Percentiles rank a stretch among this genome's conserved stretches.
Evolutionary conservation across 208 protist species (phyloP).

Genomic region (Leishmania amazonensis): DNA sequence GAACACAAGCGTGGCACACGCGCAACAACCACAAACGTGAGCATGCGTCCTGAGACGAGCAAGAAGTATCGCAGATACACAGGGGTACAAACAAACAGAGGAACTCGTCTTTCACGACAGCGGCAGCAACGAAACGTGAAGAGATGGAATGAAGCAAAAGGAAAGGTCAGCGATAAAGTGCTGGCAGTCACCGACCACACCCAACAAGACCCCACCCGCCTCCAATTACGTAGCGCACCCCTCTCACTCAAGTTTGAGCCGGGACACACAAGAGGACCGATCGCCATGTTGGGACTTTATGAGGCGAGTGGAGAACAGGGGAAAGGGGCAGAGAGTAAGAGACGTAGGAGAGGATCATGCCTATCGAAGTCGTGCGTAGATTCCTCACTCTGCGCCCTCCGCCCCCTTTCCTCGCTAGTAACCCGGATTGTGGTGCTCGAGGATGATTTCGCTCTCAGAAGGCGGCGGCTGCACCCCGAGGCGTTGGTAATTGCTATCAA

Average conservation of each 20-base stretch:
- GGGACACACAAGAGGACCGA: background rate
- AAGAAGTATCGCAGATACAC: background rate
- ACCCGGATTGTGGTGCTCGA: constrained; percentile 10
- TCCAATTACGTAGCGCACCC: background rate
- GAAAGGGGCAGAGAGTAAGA: background rate
- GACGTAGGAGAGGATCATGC: background rate
- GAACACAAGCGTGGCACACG: background rate
- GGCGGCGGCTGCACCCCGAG: constrained; percentile 59
- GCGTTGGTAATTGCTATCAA: constrained; percentile 64
- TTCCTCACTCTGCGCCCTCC: background rate
- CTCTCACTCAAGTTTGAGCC: background rate
- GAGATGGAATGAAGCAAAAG: background rate
- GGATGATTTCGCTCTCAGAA: constrained; percentile 60
- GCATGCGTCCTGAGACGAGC: background rate
- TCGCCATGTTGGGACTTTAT: background rate
- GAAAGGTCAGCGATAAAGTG: background rate
- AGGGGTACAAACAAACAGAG: background rate
- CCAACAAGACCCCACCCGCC: background rate
- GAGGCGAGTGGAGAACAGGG: background rate
- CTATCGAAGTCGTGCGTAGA: background rate
- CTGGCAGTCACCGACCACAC: background rate
- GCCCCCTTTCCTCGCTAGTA: background rate
- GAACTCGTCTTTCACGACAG: background rate
- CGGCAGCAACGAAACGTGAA: background rate
- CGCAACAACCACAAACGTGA: background rate